phyloP scores from a whole-genome alignment of 352 stramenopile genomes.

The Thalassiosira oceanica region DNA sequence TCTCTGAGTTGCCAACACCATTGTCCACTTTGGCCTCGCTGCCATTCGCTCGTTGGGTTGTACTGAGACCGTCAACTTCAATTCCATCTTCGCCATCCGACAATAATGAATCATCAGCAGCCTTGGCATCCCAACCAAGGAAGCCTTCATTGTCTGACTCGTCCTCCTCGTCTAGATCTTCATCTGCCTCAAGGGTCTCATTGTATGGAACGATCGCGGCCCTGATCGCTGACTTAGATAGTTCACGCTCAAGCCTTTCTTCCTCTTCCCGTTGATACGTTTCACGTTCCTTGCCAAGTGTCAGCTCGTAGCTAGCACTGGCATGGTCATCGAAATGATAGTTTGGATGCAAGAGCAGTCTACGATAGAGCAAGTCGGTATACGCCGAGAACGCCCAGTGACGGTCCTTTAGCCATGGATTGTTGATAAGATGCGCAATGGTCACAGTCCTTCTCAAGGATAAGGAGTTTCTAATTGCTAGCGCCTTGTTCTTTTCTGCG shows the following conservation, averaged over 20 bases:
- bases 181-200: conserved; percentile 43
- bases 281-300: conserved; percentile 69
- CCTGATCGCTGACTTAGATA: conserved; percentile 62
- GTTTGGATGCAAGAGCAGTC: conserved; percentile 68
- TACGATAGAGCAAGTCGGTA: conserved; percentile 68
- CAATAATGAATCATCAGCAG: conserved; percentile 26
- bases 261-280: conserved; percentile 38
- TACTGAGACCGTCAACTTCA: too few species aligned
- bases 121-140: conserved; percentile 51
- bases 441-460: conserved; percentile 39
- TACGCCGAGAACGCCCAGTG: conserved; percentile 67
- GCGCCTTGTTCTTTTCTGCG: conserved; percentile 38
- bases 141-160: conserved; percentile 29
- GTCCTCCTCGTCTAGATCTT: conserved; percentile 42
- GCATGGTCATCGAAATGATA: conserved; percentile 68
- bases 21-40: conserved; percentile 12
- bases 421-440: conserved; percentile 46
- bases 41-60: not conserved
- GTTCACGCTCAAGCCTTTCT: conserved; percentile 53
- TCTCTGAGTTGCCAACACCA: not conserved
- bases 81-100: conserved; percentile 2
- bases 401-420: conserved; percentile 37
- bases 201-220: conserved; percentile 65
- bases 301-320: conserved; percentile 71
- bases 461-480: conserved; percentile 14